Base-by-base conservation (phyloP, 805 yeast species). In the Barnettozyma sucrosica region DNA sequence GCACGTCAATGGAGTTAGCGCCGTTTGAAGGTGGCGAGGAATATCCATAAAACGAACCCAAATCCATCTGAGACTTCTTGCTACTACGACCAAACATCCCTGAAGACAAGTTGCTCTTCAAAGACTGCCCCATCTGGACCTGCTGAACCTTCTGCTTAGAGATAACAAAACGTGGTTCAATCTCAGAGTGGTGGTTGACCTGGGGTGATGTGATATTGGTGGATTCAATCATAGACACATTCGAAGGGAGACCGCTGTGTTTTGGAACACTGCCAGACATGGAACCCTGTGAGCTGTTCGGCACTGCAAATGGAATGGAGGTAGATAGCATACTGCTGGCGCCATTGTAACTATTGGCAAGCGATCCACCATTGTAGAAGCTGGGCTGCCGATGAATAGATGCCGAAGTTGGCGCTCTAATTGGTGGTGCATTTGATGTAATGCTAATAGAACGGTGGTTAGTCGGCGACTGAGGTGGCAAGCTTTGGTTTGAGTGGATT, bases 151-250 rank as follows among this genome's bases (percentile, higher is more conserved):
- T 77, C 51, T 84, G 93, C 57, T 87, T 80, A 10, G 95, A 85
- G 36, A 89, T 84, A 43, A 89, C 80, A 61, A 89, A 89, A 38
- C 96, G 74, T 14, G 95, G 85, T 61, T 89, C 97, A n/a, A 89
- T 81, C 28, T 80, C 74, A 14, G 74, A 70, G 18, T 79, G 66
- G 19, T 68, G 59, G 36, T 70, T 61, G 6, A 85, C 85, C 45
- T 74, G 77, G 3, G 93, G 93, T 0, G 90, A 83, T 46, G 80
- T 81, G 47, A 85, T 79, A 50, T 81, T 79, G 48, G 80, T 83
- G 11, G 88, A 81, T 50, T 61, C 73, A 49, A 66, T 72, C 47
- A 70, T 69, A 19, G 70, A 54, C 9, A 67, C 64, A 51, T 71
- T 72, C 43, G 64, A 66, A 14, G 76, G 75, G 43, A 64, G 41